These are phyloP conservation scores for Carex littledalei DNA, from an alignment of 176 grass and related monocot genomes.

Conservation along the genomic window DNA sequence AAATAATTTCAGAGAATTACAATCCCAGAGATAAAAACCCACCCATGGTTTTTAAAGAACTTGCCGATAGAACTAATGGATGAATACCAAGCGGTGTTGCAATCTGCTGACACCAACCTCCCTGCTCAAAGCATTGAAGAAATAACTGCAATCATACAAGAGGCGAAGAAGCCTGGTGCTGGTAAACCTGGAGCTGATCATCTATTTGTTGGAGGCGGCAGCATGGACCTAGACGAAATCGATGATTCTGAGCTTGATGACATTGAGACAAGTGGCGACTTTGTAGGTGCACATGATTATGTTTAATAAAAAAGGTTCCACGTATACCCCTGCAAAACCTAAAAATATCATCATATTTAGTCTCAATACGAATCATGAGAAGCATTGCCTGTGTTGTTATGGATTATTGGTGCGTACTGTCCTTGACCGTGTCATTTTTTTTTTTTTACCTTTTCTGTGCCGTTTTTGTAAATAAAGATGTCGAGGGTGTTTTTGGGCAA, in stretches of 20 bases:
- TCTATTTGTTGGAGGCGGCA: slow-evolving; percentile 40
- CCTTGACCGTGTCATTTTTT: background rate
- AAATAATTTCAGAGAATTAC: slow-evolving; percentile 60
- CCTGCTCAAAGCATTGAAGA: slow-evolving; percentile 60
- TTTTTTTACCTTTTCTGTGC: background rate
- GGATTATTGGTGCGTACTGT: background rate
- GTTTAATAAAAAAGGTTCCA: background rate
- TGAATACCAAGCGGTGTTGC: slow-evolving; percentile 51
- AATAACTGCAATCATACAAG: slow-evolving; percentile 65
- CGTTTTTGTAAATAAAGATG: background rate
- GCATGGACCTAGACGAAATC: slow-evolving; percentile 77
- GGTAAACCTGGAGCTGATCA: slow-evolving; percentile 44
- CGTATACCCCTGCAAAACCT: slow-evolving; percentile 63
- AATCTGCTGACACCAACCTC: slow-evolving; percentile 18
- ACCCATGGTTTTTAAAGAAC: slow-evolving; percentile 97
- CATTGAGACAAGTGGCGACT: slow-evolving; percentile 72
- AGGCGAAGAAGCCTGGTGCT: slow-evolving; percentile 40
- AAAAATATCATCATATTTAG: background rate
- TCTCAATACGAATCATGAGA: background rate
- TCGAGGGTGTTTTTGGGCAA: background rate
- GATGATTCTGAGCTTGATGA: slow-evolving; percentile 66
- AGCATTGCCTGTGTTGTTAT: background rate
- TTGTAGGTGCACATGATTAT: slow-evolving; percentile 44
- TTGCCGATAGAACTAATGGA: slow-evolving; percentile 90
- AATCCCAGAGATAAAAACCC: slow-evolving; percentile 93